Base-by-base conservation (phyloP, 2,329 filamentous ascomycete species). In the Ceratocystis papillata region DNA sequence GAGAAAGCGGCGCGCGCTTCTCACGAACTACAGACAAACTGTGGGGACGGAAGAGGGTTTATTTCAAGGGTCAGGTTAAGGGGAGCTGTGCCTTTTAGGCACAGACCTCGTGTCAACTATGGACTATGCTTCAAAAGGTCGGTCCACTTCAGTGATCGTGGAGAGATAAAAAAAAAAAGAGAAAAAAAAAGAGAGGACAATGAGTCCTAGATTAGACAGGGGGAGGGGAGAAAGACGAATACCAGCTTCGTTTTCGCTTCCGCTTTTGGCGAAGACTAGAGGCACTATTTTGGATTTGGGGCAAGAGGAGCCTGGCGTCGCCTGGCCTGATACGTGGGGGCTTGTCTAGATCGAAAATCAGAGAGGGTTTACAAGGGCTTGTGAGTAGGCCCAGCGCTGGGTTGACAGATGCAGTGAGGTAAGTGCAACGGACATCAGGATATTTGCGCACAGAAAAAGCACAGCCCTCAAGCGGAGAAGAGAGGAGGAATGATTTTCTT, bases 181-280 rank as follows among this genome's bases (percentile, higher is more conserved):
- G 15, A 63, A 45, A 25, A 22, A 63, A 63, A 64, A 44, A 25
- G 20, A 28, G 48, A 55, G 33, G 30, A 37, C 45, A 45, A 68
- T 22, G 37, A 57, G 25, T 8, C 15, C 20, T 48, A 8, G 5
- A 20, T 48, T 25, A 22, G 48, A 20, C 46, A 48, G 17, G 20
- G 17, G 20, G 46, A 48, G 46, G 46, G 3, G 46, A 22, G 48
- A 0, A 50, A 50, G 48, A 22, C 48, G 1, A 50, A 25, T 12
- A 41, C 37, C 37, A 25, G 30, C 48, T 20, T 22, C 46, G 46
- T 50, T 25, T 50, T 50, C 5, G 46, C n/a, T 50, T 25, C 48
- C 48, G 48, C 3, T 22, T 22, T 50, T 50, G 48, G 48, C 20
- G 20, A 50, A 50, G 2, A 50, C n/a, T 22, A 17, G 46, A 48